Evolutionary conservation across 768 basidiomycete genomes (phyloP), one percentile per base, ranked within the genome.

Genomic region (Mycena rebaudengoi): DNA sequence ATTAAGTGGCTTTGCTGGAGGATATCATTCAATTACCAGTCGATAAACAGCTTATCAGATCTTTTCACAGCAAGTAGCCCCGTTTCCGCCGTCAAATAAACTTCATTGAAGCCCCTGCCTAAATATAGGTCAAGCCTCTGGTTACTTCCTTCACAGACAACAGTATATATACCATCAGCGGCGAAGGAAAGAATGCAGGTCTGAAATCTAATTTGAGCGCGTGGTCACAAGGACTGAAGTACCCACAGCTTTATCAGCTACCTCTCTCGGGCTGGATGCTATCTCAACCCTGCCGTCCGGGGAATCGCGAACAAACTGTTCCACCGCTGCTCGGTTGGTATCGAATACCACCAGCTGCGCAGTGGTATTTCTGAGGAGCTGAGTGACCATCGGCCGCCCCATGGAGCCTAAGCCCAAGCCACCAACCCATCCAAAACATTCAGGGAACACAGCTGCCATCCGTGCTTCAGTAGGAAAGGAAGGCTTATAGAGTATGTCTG

Each of bases 351-450:
- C 64, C 40, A 83, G 39, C 10, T 63, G 48, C 18, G 66, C 69
- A n/a, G 72, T 23, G 7, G 75, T 73, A 11, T 78, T 55, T 45
- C 76, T 78, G 45, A 75, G 73, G 10, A 83, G 64, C 41, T 78
- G 77, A 26, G 67, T 64, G 7, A 79, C 80, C 82, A 83, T 82
- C 0, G 80, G 82, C 65, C 77, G 80, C 4, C 80, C 80, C 81
- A 83, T 82, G 1, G 80, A 80, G 12, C 81, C 81, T 6, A 81
- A 70, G 18, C 80, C 58, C 12, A 28, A 10, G 11, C 41, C n/a
- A 21, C 41, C 80, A 51, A 83, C 72, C 79, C 78, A 82, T 62
- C 80, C 81, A 54, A 75, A 74, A 25, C 52, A 51, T 50, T 56
- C 29, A 1, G 76, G 75, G 18, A 71, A 18, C n/a, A 51, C 7